phyloP scores from a whole-genome alignment of 2,329 filamentous ascomycete species.

The Periconia macrospinosa region DNA sequence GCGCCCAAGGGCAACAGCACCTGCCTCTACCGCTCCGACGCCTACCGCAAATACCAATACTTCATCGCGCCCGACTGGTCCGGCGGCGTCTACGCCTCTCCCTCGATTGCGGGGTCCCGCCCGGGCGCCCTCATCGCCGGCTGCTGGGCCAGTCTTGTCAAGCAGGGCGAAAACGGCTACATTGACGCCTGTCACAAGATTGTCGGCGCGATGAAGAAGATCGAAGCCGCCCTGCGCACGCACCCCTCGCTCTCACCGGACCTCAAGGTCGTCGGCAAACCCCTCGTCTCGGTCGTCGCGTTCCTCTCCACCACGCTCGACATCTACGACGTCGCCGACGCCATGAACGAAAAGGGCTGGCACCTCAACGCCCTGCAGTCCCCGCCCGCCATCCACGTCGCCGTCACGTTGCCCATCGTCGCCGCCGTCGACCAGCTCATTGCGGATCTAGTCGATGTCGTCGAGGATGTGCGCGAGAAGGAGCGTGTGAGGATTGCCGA shows the following conservation, averaged over 20 bases:
- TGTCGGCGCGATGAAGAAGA: conserved; percentile 81
- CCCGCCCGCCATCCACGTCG: conserved; percentile 89
- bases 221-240: conserved; percentile 71
- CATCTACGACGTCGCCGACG: conserved; percentile 93
- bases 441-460: conserved; percentile 64
- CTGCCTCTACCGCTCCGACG: conserved; percentile 80
- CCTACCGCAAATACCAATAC: conserved; percentile 87
- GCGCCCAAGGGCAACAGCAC: conserved; percentile 97
- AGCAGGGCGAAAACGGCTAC: conserved; percentile 84
- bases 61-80: conserved; percentile 95
- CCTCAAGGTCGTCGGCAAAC: conserved; percentile 78
- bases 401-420: conserved; percentile 84
- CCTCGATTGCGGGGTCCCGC: conserved; percentile 85
- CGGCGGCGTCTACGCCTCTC: conserved; percentile 93
- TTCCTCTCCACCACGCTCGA: conserved; percentile 84
- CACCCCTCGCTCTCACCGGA: conserved; percentile 70
- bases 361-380: conserved; percentile 93
- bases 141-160: conserved; percentile 93
- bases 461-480: conserved; percentile 76
- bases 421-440: conserved; percentile 80
- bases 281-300: conserved; percentile 86
- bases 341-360: conserved; percentile 83
- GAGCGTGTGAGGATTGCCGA: conserved; percentile 72
- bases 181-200: conserved; percentile 84
- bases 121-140: conserved; percentile 93